Evolutionary conservation across 768 basidiomycete species (phyloP), one percentile per base, ranked within the genome.

Genomic region (Russula lepida): DNA sequence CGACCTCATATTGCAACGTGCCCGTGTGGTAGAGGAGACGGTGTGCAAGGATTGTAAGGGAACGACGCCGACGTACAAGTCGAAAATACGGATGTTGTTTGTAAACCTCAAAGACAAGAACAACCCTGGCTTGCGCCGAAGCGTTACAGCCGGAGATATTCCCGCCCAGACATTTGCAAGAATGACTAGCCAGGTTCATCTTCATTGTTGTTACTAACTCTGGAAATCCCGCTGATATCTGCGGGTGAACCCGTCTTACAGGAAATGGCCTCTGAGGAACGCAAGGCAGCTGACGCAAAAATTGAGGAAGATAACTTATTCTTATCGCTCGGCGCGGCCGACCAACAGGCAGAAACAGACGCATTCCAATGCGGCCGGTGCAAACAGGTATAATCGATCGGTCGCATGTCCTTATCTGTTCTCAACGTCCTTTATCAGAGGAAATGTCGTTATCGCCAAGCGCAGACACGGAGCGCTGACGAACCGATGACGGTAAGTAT

Each of bases 291-390:
- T 9, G 88, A 95, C 67, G 81, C 81, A 60, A 87, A 85, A 70
- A 88, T 98, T 62, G 80, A 84, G 59, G 84, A 88, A 68, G 84
- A 89, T 55, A 98, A 98, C 70, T 74, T 99, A 51, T 89, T 91
- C 78, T 89, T 94, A 35, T 88, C 94, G 1, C 84, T 97, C 1
- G 91, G 89, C 2, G 95, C 95, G 0, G 89, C 81, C 2, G 88
- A 95, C 67, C 86, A 85, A 65, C 84, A 94, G 72, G 93, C 95
- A 15, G 97, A 98, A 73, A 99, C 97, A 1, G 92, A 94, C 65
- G 95, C 92, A 2, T 99, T 99, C 89, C 92, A 98, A 71, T 99
- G 97, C 70, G 81, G 84, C 11, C 82, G 90, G 67, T 99, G 97
- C 84, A 95, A 94, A 68, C 89, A 95, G 81, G 84, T 82, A 54